Base-by-base conservation (phyloP, 2,329 filamentous ascomycete genomes). In the Fusarium nanum region DNA sequence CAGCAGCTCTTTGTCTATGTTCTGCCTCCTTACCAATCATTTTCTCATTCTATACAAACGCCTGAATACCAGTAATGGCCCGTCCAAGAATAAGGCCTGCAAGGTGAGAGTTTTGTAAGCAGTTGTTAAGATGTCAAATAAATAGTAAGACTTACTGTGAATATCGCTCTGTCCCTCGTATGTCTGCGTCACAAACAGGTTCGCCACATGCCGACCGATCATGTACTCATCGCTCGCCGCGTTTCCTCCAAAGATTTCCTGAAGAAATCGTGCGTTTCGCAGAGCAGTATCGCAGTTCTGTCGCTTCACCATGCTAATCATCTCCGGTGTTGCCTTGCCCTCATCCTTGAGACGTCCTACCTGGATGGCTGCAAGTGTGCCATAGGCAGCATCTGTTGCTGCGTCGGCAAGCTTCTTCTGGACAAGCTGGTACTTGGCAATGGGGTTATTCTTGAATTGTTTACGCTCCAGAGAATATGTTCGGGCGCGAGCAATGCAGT, bases 121-220 rank as follows among this genome's bases (percentile, higher is more conserved):
- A 63, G 48, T 42, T 42, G 30, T 55, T 40, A 18, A 27, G 46
- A 55, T 60, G 37, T 16, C 34, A n/a, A 28, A 53, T 53, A 40
- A 41, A 13, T n/a, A 41, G 28, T 22, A 34, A 64, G 61, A 88
- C 92, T 87, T 83, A 95, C 93, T 89, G 81, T 98, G 96, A 78
- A 98, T 98, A 81, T 98, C 96, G 78, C 94, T 98, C 82, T 98
- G 96, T 23, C 96, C 96, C 83, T 99, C 96, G 75, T 99, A 99
- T 3, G 95, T 98, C 83, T 98, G 95, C 57, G 95, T 97, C 56
- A 99, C 96, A 80, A 97, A 99, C 70, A 99, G 81, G 80, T 99
- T 99, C 60, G 95, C 91, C 63, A 98, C 96, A 83, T 98, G 96
- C 70, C 96, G 89, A 18, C 93, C 96, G 76, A 99, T 98, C 67